phyloP scores from a whole-genome alignment of 2,329 filamentous ascomycete genomes.

The Pseudogymnoascus sp. region DNA sequence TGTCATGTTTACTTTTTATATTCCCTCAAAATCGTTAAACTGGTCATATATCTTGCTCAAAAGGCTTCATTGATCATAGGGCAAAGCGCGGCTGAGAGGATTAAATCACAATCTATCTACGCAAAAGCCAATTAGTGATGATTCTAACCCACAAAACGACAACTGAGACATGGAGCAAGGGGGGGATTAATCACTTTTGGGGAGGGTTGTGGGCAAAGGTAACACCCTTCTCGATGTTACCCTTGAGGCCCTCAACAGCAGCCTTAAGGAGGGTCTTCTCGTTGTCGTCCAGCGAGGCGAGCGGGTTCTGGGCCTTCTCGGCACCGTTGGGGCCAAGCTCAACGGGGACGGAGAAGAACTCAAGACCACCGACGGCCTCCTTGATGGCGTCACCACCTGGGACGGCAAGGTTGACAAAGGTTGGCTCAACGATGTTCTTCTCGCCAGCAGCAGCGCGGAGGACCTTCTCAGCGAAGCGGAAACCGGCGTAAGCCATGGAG shows the following conservation, averaged over 20 bases:
- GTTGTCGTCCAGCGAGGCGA: slow-evolving; percentile 68
- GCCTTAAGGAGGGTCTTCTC: slow-evolving; percentile 81
- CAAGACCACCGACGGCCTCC: slow-evolving; percentile 69
- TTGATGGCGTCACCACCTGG: slow-evolving; percentile 72
- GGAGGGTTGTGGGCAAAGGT: slow-evolving; percentile 81
- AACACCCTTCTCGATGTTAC: slow-evolving; percentile 91
- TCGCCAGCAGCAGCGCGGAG: slow-evolving; percentile 89
- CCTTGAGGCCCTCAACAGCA: slow-evolving; percentile 69
- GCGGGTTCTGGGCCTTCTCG: slow-evolving; percentile 75
- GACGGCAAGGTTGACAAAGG: slow-evolving; percentile 91
- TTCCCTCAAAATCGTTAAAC: slow-evolving; percentile 4
- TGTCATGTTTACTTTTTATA: slow-evolving; percentile 6
- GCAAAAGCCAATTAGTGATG: slow-evolving; percentile 19
- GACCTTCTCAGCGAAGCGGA: slow-evolving; percentile 90
- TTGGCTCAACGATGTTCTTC: slow-evolving; percentile 88
- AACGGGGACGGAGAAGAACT: slow-evolving; percentile 94
- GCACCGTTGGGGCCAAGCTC: slow-evolving; percentile 83
- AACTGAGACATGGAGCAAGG: slow-evolving; percentile 16
- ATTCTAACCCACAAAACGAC: neutral
- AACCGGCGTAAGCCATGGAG: slow-evolving; percentile 93
- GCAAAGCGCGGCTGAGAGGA: slow-evolving; percentile 8
- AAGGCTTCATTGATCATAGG: neutral
- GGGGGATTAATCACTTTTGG: slow-evolving; percentile 62
- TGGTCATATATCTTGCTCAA: neutral
- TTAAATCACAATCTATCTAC: slow-evolving; percentile 37